Conservation (phyloP, 148 eudicot species). For the Silene latifolia region DNA sequence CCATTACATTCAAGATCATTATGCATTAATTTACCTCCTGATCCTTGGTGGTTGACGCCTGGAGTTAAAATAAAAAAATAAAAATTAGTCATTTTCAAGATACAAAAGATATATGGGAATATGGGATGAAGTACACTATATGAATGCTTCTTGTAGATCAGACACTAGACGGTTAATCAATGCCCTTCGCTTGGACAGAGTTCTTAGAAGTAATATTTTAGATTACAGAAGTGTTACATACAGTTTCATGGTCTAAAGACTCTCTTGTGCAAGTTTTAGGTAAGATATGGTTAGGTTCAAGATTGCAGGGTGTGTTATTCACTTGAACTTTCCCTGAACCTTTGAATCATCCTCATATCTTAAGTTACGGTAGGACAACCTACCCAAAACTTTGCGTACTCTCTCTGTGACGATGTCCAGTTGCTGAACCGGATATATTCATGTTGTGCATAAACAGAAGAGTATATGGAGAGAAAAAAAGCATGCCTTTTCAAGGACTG, state of each 20-base stretch:
- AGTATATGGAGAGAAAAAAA: slow-evolving; percentile 21
- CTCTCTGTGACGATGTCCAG: neutral
- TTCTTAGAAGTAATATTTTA: neutral
- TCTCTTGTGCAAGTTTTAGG: neutral
- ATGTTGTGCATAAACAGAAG: slow-evolving; percentile 4
- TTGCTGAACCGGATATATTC: neutral
- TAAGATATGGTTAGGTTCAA: neutral
- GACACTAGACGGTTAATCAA: neutral
- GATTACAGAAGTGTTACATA: slow-evolving; percentile 1
- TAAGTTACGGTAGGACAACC: neutral
- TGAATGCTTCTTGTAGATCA: neutral
- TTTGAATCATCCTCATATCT: neutral
- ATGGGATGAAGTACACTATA: neutral
- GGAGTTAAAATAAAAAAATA: slow-evolving; percentile 18
- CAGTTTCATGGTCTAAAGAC: neutral
- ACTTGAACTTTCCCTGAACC: neutral
- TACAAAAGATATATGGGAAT: neutral
- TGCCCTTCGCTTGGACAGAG: neutral
- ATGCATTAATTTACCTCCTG: slow-evolving; percentile 40
- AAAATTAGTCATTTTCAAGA: slow-evolving; percentile 18
- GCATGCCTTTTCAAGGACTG: slow-evolving; percentile 45
- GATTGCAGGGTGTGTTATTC: neutral
- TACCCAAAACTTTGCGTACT: neutral
- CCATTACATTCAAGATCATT: neutral
- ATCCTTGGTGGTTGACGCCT: slow-evolving; percentile 50